Evolutionary conservation across 495 filamentous ascomycete species (phyloP), one percentile per base, ranked within the genome.

Genomic region (Hypoxylon rickii): DNA sequence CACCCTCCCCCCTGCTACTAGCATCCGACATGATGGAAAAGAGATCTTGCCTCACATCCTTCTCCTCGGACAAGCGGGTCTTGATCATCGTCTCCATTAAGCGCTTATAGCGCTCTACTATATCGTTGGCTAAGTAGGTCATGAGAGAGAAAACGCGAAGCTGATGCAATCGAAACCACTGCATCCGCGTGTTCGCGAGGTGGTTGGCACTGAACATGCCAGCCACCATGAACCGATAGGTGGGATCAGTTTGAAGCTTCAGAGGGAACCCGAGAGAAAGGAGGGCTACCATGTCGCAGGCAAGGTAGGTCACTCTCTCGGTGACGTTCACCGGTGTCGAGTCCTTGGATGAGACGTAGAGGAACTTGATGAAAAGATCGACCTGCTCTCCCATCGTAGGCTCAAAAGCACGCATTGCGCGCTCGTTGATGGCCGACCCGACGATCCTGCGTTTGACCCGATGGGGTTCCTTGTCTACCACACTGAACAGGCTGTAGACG

Each of bases 21-120:
- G 39, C 73, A 10, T 78, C 73, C 4, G 73, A 75, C 42, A 74
- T 76, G 54, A 70, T 58, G 0, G 63, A 61, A 33, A 61, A 64
- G 1, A 68, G 32, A 20, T 69, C 66, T 1, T 31, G 15, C 17
- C 50, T 50, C 3, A 46, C 55, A n/a, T 68, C 1, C 12, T 39
- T 61, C 1, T 42, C 58, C 42, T 57, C 16, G 7, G 44, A 20
- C 3, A 56, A 29, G 7, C 65, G 63, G 1, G 44, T 33, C 1
- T 8, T 40, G 0, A 65, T 56, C 45, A 67, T 60, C 6, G 13
- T 29, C n/a, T 62, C 15, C 8, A 67, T 3, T 3, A 58, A 1
- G 0, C n/a, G 3, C 3, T 20, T n/a, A 26, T 59, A 66, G 21
- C 45, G n/a, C n/a, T n/a, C 24, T 29, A 4, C 24, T n/a, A n/a